These are phyloP conservation scores for Globisporangium yorkense DNA, from an alignment of 352 stramenopile genomes.

Conservation along the genomic window DNA sequence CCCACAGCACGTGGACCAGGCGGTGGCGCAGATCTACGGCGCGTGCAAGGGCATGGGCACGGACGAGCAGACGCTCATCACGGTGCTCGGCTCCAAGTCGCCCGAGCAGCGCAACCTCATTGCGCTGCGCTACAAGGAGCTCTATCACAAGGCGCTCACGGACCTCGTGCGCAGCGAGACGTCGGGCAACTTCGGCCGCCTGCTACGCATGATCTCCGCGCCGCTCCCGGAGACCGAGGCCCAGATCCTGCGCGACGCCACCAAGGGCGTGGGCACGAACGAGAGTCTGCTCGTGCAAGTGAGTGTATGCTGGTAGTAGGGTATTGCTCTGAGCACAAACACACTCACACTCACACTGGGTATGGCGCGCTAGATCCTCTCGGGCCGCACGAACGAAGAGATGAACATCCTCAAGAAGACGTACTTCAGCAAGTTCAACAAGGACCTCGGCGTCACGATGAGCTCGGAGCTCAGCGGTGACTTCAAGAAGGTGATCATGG, in stretches of 20 bases:
- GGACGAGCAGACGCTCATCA: constrained; percentile 68
- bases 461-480: constrained; percentile 70
- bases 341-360: background rate
- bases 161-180: constrained; percentile 63
- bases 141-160: constrained; percentile 52
- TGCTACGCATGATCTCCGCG: constrained; percentile 71
- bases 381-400: constrained; percentile 70
- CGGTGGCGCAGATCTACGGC: constrained; percentile 58
- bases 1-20: constrained; percentile 48
- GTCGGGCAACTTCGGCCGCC: constrained; percentile 62
- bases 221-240: constrained; percentile 66
- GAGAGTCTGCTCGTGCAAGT: constrained; percentile 58
- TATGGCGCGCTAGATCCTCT: constrained; percentile 33
- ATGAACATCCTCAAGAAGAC: constrained; percentile 75
- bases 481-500: constrained; percentile 72
- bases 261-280: constrained; percentile 66
- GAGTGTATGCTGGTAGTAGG: background rate
- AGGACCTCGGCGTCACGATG: constrained; percentile 60
- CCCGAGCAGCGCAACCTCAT: constrained; percentile 66
- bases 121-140: constrained; percentile 58
- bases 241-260: constrained; percentile 57
- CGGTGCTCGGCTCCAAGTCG: constrained; percentile 61
- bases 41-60: constrained; percentile 67
- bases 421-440: constrained; percentile 65
- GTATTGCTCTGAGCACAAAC: background rate